Conservation (phyloP, 371 early-diverging fungal genomes). For the Coemansia sp. region DNA sequence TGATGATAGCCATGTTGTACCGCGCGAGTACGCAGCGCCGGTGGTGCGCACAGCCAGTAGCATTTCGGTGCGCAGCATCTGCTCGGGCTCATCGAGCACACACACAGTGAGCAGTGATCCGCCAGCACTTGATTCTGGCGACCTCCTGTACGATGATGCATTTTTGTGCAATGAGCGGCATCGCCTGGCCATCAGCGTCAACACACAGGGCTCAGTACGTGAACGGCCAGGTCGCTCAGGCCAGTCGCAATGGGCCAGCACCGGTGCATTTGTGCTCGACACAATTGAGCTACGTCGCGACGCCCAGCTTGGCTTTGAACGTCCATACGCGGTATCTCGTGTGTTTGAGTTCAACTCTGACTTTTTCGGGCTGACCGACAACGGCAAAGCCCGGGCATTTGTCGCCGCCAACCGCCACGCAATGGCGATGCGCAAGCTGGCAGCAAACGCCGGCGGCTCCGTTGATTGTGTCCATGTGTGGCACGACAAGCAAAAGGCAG, state of each 20-base stretch:
- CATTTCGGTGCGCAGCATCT: slow-evolving; percentile 46
- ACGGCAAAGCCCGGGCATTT: slow-evolving; percentile 28
- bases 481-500: slow-evolving; percentile 49
- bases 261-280: slow-evolving; percentile 27
- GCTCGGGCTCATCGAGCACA: slow-evolving; percentile 16
- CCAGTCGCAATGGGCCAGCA: slow-evolving; percentile 32
- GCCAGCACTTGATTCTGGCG: slow-evolving; percentile 6
- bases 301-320: slow-evolving; percentile 25
- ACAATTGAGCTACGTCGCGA: slow-evolving; percentile 15
- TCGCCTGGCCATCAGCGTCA: slow-evolving; percentile 34
- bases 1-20: slow-evolving; percentile 13
- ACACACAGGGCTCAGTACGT: neutral
- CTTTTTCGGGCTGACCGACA: slow-evolving; percentile 38
- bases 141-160: slow-evolving; percentile 35
- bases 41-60: slow-evolving; percentile 42
- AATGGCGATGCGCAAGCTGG: slow-evolving; percentile 19
- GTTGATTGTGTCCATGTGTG: slow-evolving; percentile 40
- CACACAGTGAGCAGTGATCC: neutral
- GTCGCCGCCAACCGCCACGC: slow-evolving; percentile 20
- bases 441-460: slow-evolving; percentile 21
- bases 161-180: slow-evolving; percentile 44
- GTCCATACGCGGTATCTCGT: slow-evolving; percentile 12
- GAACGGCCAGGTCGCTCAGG: slow-evolving; percentile 23
- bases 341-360: slow-evolving; percentile 42
- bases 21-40: slow-evolving; percentile 18